Percentiles rank a stretch among this genome's conserved stretches.
These are phyloP conservation scores for Krasilnikovozyma curviuscula DNA, from an alignment of 768 basidiomycete species.

Conservation along the genomic window DNA sequence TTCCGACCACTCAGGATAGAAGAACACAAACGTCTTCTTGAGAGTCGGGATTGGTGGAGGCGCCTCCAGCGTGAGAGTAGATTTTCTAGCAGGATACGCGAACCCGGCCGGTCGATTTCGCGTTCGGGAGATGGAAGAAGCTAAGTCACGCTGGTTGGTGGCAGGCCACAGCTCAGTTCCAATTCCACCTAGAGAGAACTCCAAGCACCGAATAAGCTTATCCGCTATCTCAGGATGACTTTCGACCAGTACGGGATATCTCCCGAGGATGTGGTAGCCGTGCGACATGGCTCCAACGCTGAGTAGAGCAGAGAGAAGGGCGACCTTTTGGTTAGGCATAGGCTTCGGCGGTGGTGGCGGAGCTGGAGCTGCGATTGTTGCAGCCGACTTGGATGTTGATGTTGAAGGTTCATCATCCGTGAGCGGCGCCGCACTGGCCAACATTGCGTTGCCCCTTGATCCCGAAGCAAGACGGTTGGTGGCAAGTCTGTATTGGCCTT, in stretches of 20 bases:
- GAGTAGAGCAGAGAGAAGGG: conserved; percentile 58
- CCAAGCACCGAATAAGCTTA: conserved; percentile 56
- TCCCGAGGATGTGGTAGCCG: conserved; percentile 55
- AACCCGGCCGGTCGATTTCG: too few relatives aligned
- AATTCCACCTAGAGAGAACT: too few relatives aligned
- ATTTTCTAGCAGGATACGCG: too few relatives aligned
- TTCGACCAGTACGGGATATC: conserved; percentile 68
- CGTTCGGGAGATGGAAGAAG: too few relatives aligned
- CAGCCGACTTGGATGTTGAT: conserved; percentile 28
- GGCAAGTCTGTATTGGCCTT: conserved; percentile 41
- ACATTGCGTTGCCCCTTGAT: conserved; percentile 9
- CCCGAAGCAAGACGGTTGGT: conserved; percentile 7
- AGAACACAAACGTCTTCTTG: conserved; percentile 64
- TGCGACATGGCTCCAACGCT: conserved; percentile 66
- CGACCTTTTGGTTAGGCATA: conserved; percentile 49
- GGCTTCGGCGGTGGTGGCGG: conserved; percentile 10
- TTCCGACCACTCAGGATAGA: conserved; percentile 67
- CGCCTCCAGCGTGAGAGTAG: conserved; percentile 54
- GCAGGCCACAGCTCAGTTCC: too few relatives aligned
- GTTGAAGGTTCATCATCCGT: conserved; percentile 27
- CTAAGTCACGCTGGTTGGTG: too few relatives aligned
- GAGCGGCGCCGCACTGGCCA: conserved; percentile 27
- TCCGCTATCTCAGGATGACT: conserved; percentile 69
- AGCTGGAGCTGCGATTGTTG: conserved; percentile 11
- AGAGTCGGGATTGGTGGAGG: conserved; percentile 64